A percentile compares a stretch with the other conserved stretches of the same genome.
phyloP scores from a whole-genome alignment of 495 filamentous ascomycete species.

The Pseudomonodictys pantanalensis region DNA sequence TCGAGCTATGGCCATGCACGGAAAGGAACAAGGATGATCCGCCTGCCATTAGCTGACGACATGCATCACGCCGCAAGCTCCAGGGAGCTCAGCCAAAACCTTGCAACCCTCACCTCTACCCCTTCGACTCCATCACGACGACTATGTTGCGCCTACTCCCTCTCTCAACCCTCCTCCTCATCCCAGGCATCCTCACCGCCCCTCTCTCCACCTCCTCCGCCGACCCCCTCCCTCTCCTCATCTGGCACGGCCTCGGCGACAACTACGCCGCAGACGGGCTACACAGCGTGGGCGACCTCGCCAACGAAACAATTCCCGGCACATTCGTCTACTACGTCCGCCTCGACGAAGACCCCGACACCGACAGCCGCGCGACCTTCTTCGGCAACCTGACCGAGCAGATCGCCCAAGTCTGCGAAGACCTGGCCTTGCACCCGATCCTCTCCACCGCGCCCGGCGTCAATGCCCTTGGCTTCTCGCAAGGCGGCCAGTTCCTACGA shows the following conservation, averaged over 20 bases:
- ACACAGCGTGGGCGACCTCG: conserved; percentile 60
- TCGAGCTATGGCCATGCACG: not conserved
- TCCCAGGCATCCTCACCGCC: not conserved
- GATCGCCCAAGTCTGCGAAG: conserved; percentile 71
- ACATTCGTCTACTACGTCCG: conserved; percentile 81
- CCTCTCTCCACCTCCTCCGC: conserved; percentile 2
- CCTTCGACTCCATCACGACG: conserved; percentile 7
- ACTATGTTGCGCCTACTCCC: conserved; percentile 16
- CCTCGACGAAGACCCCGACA: conserved; percentile 60
- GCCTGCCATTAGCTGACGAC: not conserved
- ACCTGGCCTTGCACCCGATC: conserved; percentile 72
- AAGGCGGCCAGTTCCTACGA: conserved; percentile 93
- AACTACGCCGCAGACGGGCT: conserved; percentile 75
- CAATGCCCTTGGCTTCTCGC: conserved; percentile 91
- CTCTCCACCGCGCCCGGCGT: conserved; percentile 75
- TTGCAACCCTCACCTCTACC: not conserved
- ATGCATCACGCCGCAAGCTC: not conserved
- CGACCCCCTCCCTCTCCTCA: conserved; percentile 73
- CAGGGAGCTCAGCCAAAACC: no score
- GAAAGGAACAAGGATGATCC: not conserved
- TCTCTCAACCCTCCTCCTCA: conserved; percentile 13
- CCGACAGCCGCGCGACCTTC: conserved; percentile 80
- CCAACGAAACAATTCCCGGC: conserved; percentile 69
- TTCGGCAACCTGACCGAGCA: conserved; percentile 86
- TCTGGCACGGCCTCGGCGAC: conserved; percentile 88